Evolutionary conservation across 306 rosid genomes (phyloP).

Genomic region (Citrullus amarus): DNA sequence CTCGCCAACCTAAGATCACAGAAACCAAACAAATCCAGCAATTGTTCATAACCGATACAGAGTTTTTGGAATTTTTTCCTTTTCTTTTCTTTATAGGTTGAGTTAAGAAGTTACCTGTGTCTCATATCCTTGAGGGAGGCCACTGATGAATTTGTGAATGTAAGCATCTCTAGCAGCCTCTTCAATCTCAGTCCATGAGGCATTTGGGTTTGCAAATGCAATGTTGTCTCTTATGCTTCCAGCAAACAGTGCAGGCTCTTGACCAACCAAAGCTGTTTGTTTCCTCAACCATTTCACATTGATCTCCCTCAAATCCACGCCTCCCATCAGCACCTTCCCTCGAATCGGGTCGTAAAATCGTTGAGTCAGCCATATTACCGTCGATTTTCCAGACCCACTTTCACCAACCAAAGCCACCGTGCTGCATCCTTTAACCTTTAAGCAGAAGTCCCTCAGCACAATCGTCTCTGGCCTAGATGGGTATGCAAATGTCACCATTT

Average conservation of each 20-base stretch:
- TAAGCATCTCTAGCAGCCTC: constrained; percentile 71
- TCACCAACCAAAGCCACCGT: constrained; percentile 73
- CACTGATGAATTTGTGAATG: constrained; percentile 68
- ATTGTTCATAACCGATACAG: neutral
- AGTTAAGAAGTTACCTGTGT: constrained; percentile 44
- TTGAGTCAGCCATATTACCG: constrained; percentile 71
- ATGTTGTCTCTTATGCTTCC: constrained; percentile 77
- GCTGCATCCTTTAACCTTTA: constrained; percentile 59
- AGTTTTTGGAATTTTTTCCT: neutral
- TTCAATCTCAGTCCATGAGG: constrained; percentile 83
- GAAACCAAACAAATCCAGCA: neutral
- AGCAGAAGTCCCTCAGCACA: constrained; percentile 53
- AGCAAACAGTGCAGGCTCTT: constrained; percentile 76
- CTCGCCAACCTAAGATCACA: constrained; percentile 45
- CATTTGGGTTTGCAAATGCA: constrained; percentile 56
- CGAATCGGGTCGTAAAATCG: constrained; percentile 84
- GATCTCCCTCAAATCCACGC: constrained; percentile 57
- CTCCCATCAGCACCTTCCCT: constrained; percentile 69
- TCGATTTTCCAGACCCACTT: constrained; percentile 91
- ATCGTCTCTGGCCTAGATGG: constrained; percentile 69
- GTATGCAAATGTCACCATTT: constrained; percentile 71
- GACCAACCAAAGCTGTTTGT: constrained; percentile 81
- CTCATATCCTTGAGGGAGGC: constrained; percentile 86
- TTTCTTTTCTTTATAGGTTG: neutral
- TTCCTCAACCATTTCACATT: constrained; percentile 75